Percentiles rank a stretch among this genome's conserved stretches.
Evolutionary conservation across 139 green algal genomes (phyloP).

Genomic region (Nannochloris sp.): DNA sequence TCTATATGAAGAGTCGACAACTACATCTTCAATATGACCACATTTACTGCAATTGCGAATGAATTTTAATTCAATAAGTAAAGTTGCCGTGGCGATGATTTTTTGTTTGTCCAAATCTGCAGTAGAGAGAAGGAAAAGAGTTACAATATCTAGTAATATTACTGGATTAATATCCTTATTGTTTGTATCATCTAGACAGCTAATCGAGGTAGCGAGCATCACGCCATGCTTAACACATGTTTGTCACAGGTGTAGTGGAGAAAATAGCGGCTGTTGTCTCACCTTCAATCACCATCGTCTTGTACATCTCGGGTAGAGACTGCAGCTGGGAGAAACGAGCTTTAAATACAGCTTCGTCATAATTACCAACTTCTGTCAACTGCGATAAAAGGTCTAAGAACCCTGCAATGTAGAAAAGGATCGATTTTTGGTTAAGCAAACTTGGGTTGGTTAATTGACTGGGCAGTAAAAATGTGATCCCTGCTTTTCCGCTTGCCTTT

Average conservation of each 20-base stretch:
- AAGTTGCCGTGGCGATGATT: slow-evolving; percentile 67
- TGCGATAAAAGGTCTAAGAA: slow-evolving; percentile 68
- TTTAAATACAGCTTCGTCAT: slow-evolving; percentile 42
- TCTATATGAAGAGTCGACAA: slow-evolving; percentile 63
- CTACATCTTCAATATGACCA: slow-evolving; percentile 90
- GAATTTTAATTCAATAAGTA: slow-evolving; percentile 88
- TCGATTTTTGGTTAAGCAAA: too few relatives aligned
- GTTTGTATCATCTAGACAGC: too few relatives aligned
- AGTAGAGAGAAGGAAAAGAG: background rate
- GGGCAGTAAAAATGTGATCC: too few relatives aligned
- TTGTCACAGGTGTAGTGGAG: too few relatives aligned
- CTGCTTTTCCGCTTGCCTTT: slow-evolving; percentile 17
- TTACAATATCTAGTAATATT: too few relatives aligned
- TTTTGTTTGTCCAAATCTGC: slow-evolving; percentile 26
- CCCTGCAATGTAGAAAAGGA: slow-evolving; percentile 53
- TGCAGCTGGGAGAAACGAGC: slow-evolving; percentile 23
- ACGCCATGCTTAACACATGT: too few relatives aligned
- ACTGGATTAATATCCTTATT: too few relatives aligned
- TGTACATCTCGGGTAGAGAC: slow-evolving; percentile 31
- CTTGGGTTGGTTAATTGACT: too few relatives aligned
- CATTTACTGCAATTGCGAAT: slow-evolving; percentile 71
- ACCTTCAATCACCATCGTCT: slow-evolving; percentile 56
- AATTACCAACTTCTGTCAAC: slow-evolving; percentile 70
- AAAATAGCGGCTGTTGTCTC: too few relatives aligned
- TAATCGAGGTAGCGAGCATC: too few relatives aligned